Evolutionary conservation across 2,329 filamentous ascomycete species (phyloP).

Genomic region (Verticillium tricorpus): DNA sequence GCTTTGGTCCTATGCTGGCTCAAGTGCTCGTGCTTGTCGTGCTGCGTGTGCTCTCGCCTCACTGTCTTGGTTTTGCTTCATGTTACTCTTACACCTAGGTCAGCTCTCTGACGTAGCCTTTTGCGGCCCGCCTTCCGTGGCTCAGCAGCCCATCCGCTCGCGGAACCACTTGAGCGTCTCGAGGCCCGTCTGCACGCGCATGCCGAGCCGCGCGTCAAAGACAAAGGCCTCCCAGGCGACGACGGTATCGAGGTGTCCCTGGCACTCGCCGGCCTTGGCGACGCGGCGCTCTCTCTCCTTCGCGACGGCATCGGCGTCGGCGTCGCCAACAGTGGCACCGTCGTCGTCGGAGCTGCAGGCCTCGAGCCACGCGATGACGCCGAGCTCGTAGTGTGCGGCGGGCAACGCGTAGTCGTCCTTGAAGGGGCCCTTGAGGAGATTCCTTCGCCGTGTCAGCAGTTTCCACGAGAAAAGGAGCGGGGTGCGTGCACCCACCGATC

Average conservation of each 20-base stretch:
- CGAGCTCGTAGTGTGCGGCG: conserved; percentile 81
- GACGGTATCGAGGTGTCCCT: conserved; percentile 61
- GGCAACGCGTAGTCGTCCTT: conserved; percentile 70
- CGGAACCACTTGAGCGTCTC: conserved; percentile 58
- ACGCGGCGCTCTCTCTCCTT: conserved; percentile 31
- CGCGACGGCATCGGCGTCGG: conserved; percentile 7
- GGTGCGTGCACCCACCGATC: conserved; percentile 45
- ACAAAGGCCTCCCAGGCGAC: conserved; percentile 68
- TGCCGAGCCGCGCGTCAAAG: conserved; percentile 68
- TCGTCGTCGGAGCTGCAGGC: conserved; percentile 36
- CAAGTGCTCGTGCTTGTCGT: background rate
- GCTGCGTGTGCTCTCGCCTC: background rate
- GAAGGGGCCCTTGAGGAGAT: conserved; percentile 49
- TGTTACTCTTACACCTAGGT: too few relatives aligned
- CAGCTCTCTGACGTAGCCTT: too few relatives aligned
- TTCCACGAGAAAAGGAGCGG: background rate
- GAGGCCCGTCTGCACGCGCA: conserved; percentile 66
- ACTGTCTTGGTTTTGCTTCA: too few relatives aligned
- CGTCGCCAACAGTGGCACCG: too few relatives aligned
- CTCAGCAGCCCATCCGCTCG: conserved; percentile 32
- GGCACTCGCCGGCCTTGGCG: conserved; percentile 55
- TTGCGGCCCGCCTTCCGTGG: too few relatives aligned
- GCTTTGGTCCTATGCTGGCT: background rate
- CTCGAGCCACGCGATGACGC: conserved; percentile 74
- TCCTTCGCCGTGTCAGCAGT: background rate